phyloP scores from a whole-genome alignment of 139 green algal genomes.

The Chlorella sorokiniana region DNA sequence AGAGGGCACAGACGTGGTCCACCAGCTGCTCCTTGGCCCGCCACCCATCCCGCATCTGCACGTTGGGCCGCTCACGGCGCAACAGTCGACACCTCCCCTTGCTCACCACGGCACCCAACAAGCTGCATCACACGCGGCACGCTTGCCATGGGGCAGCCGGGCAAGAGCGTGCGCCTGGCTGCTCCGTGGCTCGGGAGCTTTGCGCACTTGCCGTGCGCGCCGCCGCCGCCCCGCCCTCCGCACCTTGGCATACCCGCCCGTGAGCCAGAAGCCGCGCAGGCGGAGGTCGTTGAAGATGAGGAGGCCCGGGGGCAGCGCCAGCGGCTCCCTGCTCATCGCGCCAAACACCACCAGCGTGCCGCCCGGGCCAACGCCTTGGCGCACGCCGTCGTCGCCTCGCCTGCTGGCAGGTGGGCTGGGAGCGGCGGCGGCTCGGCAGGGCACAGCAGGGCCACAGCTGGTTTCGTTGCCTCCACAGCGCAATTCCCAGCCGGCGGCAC shows the following conservation, averaged over 20 bases:
- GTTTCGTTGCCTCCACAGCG: neutral
- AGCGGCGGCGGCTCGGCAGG: neutral
- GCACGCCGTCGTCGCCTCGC: neutral
- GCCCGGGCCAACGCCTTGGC: conserved; percentile 35
- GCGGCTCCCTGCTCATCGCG: conserved; percentile 83
- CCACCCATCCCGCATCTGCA: conserved; percentile 47
- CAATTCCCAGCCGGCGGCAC: neutral
- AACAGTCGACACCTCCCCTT: too few relatives aligned
- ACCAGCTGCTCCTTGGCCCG: conserved; percentile 45
- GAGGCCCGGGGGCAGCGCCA: conserved; percentile 68
- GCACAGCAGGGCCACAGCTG: neutral
- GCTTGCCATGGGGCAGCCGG: too few relatives aligned
- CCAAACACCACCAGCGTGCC: conserved; percentile 88
- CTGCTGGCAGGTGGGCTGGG: neutral
- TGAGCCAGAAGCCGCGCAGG: conserved; percentile 84
- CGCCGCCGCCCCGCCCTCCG: too few relatives aligned
- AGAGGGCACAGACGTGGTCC: conserved; percentile 37
- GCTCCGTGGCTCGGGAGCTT: neutral
- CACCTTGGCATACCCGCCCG: conserved; percentile 49
- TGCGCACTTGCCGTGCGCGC: neutral
- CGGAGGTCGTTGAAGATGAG: conserved; percentile 93
- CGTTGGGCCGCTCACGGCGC: too few relatives aligned
- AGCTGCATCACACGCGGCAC: too few relatives aligned
- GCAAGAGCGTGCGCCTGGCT: too few relatives aligned
- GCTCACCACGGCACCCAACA: too few relatives aligned